phyloP scores from a whole-genome alignment of 495 filamentous ascomycete genomes.

The Pyrenula massariospora region DNA sequence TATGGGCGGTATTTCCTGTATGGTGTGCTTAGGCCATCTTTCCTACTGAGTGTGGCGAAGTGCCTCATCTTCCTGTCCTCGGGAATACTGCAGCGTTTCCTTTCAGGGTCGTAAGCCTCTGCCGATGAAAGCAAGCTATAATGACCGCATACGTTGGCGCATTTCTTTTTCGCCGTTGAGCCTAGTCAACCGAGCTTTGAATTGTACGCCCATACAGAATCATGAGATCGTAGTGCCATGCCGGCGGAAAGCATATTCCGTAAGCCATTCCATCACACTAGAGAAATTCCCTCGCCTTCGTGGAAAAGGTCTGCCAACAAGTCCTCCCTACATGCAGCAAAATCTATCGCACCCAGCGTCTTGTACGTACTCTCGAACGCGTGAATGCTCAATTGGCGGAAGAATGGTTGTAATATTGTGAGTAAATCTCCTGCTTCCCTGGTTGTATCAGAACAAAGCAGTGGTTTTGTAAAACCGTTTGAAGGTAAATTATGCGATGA shows the following conservation, averaged over 20 bases:
- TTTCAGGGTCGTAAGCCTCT: background rate
- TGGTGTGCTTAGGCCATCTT: background rate
- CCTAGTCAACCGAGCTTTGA: no score
- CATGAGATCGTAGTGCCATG: no score
- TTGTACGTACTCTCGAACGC: constrained; percentile 86
- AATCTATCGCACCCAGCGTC: constrained; percentile 56
- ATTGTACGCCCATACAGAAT: no score
- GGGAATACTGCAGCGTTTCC: background rate
- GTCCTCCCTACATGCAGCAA: constrained; percentile 52
- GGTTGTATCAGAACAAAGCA: background rate
- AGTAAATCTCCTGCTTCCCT: constrained; percentile 39
- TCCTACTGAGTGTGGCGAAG: background rate
- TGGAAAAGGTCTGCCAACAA: constrained; percentile 78
- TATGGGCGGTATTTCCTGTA: background rate
- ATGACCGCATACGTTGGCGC: no score
- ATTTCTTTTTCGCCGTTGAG: no score
- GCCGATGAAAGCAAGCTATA: no score
- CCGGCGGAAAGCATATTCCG: no score
- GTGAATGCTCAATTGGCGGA: constrained; percentile 80
- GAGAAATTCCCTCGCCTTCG: constrained; percentile 42
- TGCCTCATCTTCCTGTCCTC: background rate
- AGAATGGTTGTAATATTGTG: constrained; percentile 75
- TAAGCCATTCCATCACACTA: no score
- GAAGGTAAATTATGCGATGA: constrained; percentile 20
- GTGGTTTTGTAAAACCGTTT: constrained; percentile 5